These are phyloP conservation scores for Allantophomopsis lycopodina DNA, from an alignment of 2,329 filamentous ascomycete genomes.

Conservation along the genomic window DNA sequence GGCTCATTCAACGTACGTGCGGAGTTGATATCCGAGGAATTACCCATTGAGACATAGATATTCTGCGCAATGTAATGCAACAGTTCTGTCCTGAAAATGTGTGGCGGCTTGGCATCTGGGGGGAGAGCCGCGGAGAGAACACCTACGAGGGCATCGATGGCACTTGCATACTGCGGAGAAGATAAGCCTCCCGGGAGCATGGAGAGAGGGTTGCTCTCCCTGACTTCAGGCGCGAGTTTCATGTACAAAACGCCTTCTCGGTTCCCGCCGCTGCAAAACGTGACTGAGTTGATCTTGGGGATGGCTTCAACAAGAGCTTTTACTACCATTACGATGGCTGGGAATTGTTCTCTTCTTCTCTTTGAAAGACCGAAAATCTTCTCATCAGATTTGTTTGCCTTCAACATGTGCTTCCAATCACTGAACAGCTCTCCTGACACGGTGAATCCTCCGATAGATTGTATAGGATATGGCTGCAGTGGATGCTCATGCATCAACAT, in stretches of 20 bases:
- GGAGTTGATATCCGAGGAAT: constrained; percentile 38
- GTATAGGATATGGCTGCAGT: constrained; percentile 68
- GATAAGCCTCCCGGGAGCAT: constrained; percentile 16
- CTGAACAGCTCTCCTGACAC: constrained; percentile 48
- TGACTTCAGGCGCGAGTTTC: constrained; percentile 42
- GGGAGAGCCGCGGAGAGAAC: constrained; percentile 8
- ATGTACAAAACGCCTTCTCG: constrained; percentile 72
- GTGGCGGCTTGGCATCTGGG: constrained; percentile 18
- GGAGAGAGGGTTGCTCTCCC: constrained; percentile 50
- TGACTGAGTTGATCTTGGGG: constrained; percentile 57
- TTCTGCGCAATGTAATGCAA: constrained; percentile 29
- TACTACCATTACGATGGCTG: constrained; percentile 72
- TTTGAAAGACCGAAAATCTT: constrained; percentile 70
- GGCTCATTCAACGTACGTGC: constrained; percentile 61
- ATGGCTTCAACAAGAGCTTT: constrained; percentile 57
- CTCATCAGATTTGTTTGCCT: constrained; percentile 32
- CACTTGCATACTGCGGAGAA: constrained; percentile 17
- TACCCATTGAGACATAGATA: constrained; percentile 37
- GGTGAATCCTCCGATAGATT: constrained; percentile 68
- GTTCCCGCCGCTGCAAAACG: constrained; percentile 81
- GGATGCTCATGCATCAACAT: constrained; percentile 69
- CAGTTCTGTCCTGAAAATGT: constrained; percentile 27
- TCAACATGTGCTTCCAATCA: constrained; percentile 34
- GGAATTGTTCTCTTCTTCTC: constrained; percentile 66
- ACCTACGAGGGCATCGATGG: constrained; percentile 16